Base-by-base conservation (phyloP, 2,329 filamentous ascomycete genomes). In the Simplicillium aogashimaense region DNA sequence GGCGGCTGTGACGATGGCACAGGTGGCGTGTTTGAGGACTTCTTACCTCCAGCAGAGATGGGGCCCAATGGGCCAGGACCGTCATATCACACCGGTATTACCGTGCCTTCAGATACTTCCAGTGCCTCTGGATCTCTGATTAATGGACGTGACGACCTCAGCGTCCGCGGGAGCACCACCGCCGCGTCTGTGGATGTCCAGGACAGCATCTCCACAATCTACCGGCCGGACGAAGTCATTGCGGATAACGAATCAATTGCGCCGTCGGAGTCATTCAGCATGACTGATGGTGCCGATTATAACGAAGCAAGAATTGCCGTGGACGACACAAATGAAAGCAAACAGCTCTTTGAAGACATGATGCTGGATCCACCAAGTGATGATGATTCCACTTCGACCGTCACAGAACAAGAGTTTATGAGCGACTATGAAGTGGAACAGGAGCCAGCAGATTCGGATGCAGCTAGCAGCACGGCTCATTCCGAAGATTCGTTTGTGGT, bases 1-100 rank as follows among this genome's bases (percentile, higher is more conserved):
- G 78, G 73, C 4, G 80, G 64, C 1, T 55, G 61, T 34, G 63
- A 75, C 43, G 71, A 76, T 45, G 66, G 65, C 13, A 70, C 66
- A 4, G 69, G 70, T 16, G 68, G 67, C 6, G 68, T 74, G 2
- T 72, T 69, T 40, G 63, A 68, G 45, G 42, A 54, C 1, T 45
- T 47, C 3, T 56, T 70, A 11, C 68, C 68, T 0, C 57, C 58
- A 1, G 56, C 68, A 1, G 56, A 64, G 1, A 59, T 68, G 51
- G 69, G 67, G 0, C 66, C 69, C 2, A 61, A 51, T 18, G 66
- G 67, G 0, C 69, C 69, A 2, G 69, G 69, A 1, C 69, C 69
- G 4, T 57, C 54, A 3, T 72, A 65, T 45, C 65, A 67, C 46
- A 72, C 69, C 0, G 69, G 67, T 0, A 45, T 49, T 4, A 68